phyloP scores from a whole-genome alignment of 1,284 basidiomycete species.

The Cerrena zonata region DNA sequence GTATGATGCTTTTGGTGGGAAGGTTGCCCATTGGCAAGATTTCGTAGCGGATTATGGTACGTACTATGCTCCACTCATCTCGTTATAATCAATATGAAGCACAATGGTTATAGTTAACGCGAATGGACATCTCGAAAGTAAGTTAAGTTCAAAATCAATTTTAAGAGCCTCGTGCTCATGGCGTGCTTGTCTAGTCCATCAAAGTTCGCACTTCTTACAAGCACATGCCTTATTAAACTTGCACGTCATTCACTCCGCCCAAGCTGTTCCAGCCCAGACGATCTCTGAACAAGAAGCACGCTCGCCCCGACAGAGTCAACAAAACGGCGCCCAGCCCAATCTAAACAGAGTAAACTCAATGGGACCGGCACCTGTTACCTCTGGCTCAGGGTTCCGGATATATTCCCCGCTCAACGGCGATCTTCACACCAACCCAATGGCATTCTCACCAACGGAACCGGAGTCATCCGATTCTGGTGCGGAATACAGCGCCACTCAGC shows the following conservation, averaged over 20 bases:
- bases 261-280: constrained; percentile 32
- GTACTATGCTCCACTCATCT: too few relatives aligned
- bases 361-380: constrained; percentile 37
- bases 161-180: too few relatives aligned
- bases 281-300: constrained; percentile 1
- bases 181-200: constrained; percentile 41
- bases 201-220: constrained; percentile 71
- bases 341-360: constrained; percentile 8
- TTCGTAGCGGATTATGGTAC: constrained; percentile 66
- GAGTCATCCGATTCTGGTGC: constrained; percentile 28
- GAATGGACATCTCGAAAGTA: constrained; percentile 34
- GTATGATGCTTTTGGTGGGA: constrained; percentile 76
- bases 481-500: constrained; percentile 64
- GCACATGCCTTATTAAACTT: constrained; percentile 69
- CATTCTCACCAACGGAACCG: background rate
- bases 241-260: constrained; percentile 69
- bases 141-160: constrained; percentile 22
- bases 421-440: constrained; percentile 31
- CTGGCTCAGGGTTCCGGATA: constrained; percentile 50
- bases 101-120: constrained; percentile 27
- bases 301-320: background rate
- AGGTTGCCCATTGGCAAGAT: constrained; percentile 74
- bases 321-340: constrained; percentile 6
- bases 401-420: constrained; percentile 45
- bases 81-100: background rate